Evolutionary conservation across 805 yeast species (phyloP).

Genomic region (Zygoascus tannicola): DNA sequence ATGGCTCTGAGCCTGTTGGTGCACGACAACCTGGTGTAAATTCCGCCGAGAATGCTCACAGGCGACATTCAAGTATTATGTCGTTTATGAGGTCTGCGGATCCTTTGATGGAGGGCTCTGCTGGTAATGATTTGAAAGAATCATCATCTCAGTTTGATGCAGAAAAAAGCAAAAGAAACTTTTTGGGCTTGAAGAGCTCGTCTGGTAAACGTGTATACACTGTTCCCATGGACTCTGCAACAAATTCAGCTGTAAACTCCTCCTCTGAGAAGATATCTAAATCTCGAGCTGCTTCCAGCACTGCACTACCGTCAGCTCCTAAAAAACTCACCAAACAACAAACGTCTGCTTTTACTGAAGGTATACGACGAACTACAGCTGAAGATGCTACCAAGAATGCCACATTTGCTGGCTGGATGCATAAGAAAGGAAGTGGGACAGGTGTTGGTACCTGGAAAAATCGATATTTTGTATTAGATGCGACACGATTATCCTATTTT

Average conservation of each 20-base stretch:
- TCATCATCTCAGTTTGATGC: neutral
- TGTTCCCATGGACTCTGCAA: conserved; percentile 3
- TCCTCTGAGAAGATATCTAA: too few relatives aligned
- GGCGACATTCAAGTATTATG: conserved; percentile 19
- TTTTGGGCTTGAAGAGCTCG: neutral
- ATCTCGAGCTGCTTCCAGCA: conserved; percentile 1
- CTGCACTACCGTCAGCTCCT: neutral
- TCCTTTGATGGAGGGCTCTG: neutral
- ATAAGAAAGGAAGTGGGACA: conserved; percentile 74
- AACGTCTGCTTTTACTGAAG: conserved; percentile 51
- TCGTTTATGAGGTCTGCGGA: conserved; percentile 10
- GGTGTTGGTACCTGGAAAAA: conserved; percentile 88
- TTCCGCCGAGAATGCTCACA: conserved; percentile 8
- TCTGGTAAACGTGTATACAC: conserved; percentile 12
- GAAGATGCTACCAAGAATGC: conserved; percentile 70
- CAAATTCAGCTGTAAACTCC: neutral
- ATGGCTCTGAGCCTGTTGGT: neutral
- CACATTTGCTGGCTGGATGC: conserved; percentile 88
- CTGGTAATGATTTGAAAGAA: neutral
- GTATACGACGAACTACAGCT: conserved; percentile 68
- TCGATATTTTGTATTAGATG: conserved; percentile 78
- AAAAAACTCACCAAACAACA: conserved; percentile 24
- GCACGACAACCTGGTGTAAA: neutral
- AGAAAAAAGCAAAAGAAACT: neutral
- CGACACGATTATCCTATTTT: conserved; percentile 86